Evolutionary conservation across 2,329 filamentous ascomycete genomes (phyloP).

Genomic region (Cadophora sp.): DNA sequence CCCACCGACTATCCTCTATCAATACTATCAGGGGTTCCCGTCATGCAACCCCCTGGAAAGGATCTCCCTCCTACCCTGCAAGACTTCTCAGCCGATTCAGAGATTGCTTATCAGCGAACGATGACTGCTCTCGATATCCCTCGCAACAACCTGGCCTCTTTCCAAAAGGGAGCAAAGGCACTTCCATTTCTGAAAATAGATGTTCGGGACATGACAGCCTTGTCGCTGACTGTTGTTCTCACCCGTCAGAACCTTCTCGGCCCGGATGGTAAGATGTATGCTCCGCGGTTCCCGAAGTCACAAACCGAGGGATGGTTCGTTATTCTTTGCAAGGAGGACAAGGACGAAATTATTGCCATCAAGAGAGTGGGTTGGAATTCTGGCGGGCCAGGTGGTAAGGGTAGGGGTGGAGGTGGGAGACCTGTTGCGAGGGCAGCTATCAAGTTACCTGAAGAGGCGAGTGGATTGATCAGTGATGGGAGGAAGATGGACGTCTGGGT

Average conservation of each 20-base stretch:
- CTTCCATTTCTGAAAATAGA: constrained; percentile 74
- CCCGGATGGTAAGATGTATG: constrained; percentile 79
- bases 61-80: constrained; percentile 46
- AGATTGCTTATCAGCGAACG: constrained; percentile 50
- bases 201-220: constrained; percentile 65
- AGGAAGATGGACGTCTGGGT: constrained; percentile 77
- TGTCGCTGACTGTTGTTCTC: constrained; percentile 68
- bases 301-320: constrained; percentile 96
- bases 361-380: constrained; percentile 81
- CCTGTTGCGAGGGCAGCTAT: constrained; percentile 63
- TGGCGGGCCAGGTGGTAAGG: constrained; percentile 37
- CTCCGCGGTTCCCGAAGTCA: constrained; percentile 89
- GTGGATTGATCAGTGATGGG: constrained; percentile 45
- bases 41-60: constrained; percentile 40
- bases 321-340: constrained; percentile 69
- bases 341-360: constrained; percentile 82
- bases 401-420: constrained; percentile 48
- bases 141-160: constrained; percentile 40
- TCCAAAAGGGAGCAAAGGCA: constrained; percentile 64
- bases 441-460: constrained; percentile 59
- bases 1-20: constrained; percentile 79
- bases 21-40: constrained; percentile 76
- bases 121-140: constrained; percentile 60
- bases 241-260: constrained; percentile 70
- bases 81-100: constrained; percentile 41